Conservation (phyloP, 2,329 filamentous ascomycete species). For the Fusarium staphyleae region DNA sequence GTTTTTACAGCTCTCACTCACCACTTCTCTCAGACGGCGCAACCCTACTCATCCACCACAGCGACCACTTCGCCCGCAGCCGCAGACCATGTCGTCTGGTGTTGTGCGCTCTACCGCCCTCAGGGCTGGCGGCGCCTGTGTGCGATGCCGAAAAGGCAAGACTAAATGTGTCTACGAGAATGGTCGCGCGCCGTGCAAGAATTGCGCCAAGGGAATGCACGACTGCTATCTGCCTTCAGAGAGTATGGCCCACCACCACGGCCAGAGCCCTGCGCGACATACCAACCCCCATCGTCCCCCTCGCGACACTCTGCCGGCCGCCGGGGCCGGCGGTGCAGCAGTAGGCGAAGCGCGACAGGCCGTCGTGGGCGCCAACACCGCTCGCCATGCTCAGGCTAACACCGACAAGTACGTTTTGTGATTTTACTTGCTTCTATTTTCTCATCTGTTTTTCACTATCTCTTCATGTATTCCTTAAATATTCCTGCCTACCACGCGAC, state of each 20-base stretch:
- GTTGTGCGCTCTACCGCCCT: slow-evolving; percentile 65
- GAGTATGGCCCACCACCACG: slow-evolving; percentile 65
- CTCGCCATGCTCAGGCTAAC: slow-evolving; percentile 56
- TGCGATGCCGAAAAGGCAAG: slow-evolving; percentile 69
- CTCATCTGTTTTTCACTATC: slow-evolving; percentile 5
- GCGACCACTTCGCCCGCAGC: neutral
- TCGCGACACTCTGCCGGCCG: slow-evolving; percentile 62
- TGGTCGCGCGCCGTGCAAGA: slow-evolving; percentile 67
- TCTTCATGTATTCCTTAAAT: neutral
- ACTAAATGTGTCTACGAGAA: slow-evolving; percentile 71
- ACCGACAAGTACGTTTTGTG: slow-evolving; percentile 62
- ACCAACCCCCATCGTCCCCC: slow-evolving; percentile 57
- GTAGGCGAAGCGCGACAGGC: slow-evolving; percentile 51
- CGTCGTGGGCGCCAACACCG: slow-evolving; percentile 51
- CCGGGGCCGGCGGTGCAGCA: slow-evolving; percentile 55
- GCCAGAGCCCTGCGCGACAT: slow-evolving; percentile 63
- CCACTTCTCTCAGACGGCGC: neutral
- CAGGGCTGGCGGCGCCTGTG: slow-evolving; percentile 66
- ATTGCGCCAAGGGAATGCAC: slow-evolving; percentile 69
- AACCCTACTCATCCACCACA: slow-evolving; percentile 3
- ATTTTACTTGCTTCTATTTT: slow-evolving; percentile 13
- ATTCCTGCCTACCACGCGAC: too few species aligned
- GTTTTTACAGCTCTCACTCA: slow-evolving; percentile 5
- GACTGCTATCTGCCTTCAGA: slow-evolving; percentile 69
- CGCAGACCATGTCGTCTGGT: slow-evolving; percentile 52